Conservation (phyloP, 108 stramenopile species). For the Nannochloropsis oceanica region DNA sequence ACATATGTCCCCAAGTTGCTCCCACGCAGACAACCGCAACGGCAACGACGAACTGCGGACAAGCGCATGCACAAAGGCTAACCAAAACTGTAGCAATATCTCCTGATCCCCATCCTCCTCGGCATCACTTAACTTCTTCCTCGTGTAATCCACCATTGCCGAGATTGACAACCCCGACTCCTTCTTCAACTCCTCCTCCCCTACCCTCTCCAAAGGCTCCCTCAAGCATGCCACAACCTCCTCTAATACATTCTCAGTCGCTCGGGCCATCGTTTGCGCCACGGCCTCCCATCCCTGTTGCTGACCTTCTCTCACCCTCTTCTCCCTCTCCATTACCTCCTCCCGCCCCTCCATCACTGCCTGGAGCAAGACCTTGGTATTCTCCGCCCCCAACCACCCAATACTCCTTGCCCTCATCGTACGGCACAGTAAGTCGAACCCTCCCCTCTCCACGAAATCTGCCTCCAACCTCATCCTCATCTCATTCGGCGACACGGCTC, state of each 20-base stretch:
- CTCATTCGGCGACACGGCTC: neutral
- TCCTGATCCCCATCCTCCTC: neutral
- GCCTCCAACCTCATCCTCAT: neutral
- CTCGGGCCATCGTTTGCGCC: constrained; percentile 45
- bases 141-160: neutral
- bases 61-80: neutral
- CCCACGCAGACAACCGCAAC: constrained; percentile 66
- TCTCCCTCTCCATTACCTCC: neutral
- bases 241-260: constrained; percentile 28
- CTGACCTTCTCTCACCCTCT: no score
- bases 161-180: constrained; percentile 2
- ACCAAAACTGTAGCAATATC: neutral
- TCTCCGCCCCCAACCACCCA: neutral
- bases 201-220: constrained; percentile 43
- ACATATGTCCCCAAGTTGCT: constrained; percentile 53
- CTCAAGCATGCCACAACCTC: constrained; percentile 40
- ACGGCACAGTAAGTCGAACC: constrained; percentile 15
- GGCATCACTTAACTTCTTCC: neutral
- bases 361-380: constrained; percentile 32
- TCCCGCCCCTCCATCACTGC: neutral
- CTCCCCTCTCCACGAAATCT: neutral
- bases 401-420: neutral
- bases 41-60: constrained; percentile 55
- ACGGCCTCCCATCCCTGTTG: neutral
- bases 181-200: constrained; percentile 45